Base-by-base conservation (phyloP, 2,329 filamentous ascomycete species). In the Nemania sp. region DNA sequence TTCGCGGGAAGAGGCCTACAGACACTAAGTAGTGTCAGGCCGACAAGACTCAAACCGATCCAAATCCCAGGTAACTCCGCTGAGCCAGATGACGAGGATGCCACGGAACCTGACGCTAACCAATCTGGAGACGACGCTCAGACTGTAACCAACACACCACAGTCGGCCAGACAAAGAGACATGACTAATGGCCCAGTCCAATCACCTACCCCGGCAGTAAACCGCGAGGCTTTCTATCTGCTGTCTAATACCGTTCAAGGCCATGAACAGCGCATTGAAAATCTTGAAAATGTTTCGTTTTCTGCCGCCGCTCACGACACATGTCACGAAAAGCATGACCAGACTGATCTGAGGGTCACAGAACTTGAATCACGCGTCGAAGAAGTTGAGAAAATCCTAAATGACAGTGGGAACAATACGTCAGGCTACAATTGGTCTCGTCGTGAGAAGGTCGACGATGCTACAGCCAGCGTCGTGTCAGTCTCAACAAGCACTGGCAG, bases 251-350 rank as follows among this genome's bases (percentile, higher is more conserved):
- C 77, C n/a, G 77, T 86, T 54, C 74, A 80, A 53, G 78, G 80
- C 15, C 81, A 91, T 54, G 83, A 83, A 31, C 77, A 81, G 47
- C 84, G 89, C 1, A 69, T 93, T 11, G 86, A 89, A 43, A 75
- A 77, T 50, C 75, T 92, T 5, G 89, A 93, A 70, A 89, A 80
- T 45, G 76, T 81, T 1, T 91, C 87, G 0, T 89, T 91, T 64
- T 83, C 83, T 20, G 78, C 82, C 37, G 77, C 79, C 15, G 79
- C 80, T n/a, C 80, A 88, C 42, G 88, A 91, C 19, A 86, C 89
- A 31, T 82, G 89, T 43, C 75, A 84, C 15, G 86, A 90, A 17
- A 83, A 80, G 49, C 80, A 89, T 62, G 88, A 91, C 28, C 73
- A 82, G 42, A 69, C 82, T 39, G 89, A 91, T 60, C 77, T 84